Evolutionary conservation across 108 stramenopile species (phyloP).

Genomic region (Phaeodactylum tricornutum): DNA sequence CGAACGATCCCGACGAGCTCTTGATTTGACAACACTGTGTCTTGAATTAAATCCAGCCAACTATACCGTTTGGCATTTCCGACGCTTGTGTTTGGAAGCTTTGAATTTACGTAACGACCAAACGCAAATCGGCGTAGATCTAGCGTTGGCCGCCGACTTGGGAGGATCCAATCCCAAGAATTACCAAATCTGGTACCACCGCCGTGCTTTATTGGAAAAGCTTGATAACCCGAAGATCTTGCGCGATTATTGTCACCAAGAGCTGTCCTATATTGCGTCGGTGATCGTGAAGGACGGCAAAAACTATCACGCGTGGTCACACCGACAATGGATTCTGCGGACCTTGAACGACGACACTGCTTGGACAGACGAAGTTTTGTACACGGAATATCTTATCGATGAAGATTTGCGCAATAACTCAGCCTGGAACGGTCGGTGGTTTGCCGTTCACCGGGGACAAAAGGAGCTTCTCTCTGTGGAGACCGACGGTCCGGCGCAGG

Average conservation of each 20-base stretch:
- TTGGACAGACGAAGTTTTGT: constrained; percentile 75
- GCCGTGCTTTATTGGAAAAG: constrained; percentile 78
- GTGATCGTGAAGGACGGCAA: constrained; percentile 87
- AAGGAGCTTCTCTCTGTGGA: constrained; percentile 22
- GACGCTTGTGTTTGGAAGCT: constrained; percentile 53
- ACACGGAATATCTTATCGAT: constrained; percentile 42
- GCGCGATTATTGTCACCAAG: constrained; percentile 32
- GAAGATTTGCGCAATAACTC: constrained; percentile 93
- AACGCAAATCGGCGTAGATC: constrained; percentile 37
- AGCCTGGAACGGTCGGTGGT: constrained; percentile 98
- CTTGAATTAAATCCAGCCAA: constrained; percentile 89
- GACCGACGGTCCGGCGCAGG: constrained; percentile 29
- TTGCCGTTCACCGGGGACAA: constrained; percentile 57
- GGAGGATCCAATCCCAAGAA: constrained; percentile 97
- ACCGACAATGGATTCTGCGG: constrained; percentile 85
- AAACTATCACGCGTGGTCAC: constrained; percentile 98
- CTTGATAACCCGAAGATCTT: constrained; percentile 10
- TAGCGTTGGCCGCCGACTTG: constrained; percentile 59
- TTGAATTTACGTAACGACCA: background rate
- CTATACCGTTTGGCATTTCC: constrained; percentile 96
- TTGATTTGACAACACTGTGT: constrained; percentile 72
- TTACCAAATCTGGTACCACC: constrained; percentile 99
- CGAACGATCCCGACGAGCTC: constrained; percentile 67
- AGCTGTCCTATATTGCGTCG: constrained; percentile 70
- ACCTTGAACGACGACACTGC: constrained; percentile 36